Evolutionary conservation across 1,284 basidiomycete species (phyloP).

Genomic region (Pseudozyma pruni): DNA sequence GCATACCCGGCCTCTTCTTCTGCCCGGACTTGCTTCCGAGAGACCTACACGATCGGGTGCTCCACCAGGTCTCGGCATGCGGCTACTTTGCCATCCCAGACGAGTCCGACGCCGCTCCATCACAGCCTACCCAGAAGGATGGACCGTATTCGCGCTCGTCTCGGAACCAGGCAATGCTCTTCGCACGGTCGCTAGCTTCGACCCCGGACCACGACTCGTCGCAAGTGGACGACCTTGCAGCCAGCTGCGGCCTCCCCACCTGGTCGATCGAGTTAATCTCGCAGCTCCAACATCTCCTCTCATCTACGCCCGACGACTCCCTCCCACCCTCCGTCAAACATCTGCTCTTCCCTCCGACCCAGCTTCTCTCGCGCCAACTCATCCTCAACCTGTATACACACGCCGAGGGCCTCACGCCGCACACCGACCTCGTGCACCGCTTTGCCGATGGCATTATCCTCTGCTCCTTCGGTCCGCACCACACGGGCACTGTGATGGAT

Average conservation of each 20-base stretch:
- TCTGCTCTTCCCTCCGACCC: slow-evolving; percentile 18
- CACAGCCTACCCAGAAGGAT: not conserved
- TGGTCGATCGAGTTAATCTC: slow-evolving; percentile 35
- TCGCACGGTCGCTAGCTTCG: slow-evolving; percentile 22
- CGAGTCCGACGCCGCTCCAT: not conserved
- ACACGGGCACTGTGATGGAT: slow-evolving; percentile 52
- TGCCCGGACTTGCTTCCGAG: slow-evolving; percentile 27
- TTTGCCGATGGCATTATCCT: slow-evolving; percentile 67
- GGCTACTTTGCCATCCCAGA: slow-evolving; percentile 30
- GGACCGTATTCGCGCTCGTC: slow-evolving; percentile 5
- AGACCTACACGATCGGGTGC: slow-evolving; percentile 21
- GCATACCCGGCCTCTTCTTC: slow-evolving; percentile 38
- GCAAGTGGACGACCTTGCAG: not conserved
- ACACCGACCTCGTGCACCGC: slow-evolving; percentile 70
- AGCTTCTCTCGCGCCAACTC: slow-evolving; percentile 61
- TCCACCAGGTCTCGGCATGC: slow-evolving; percentile 28
- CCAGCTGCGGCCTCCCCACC: slow-evolving; percentile 26
- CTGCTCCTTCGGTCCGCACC: slow-evolving; percentile 45
- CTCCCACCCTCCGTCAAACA: slow-evolving; percentile 6
- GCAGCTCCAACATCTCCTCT: slow-evolving; percentile 10
- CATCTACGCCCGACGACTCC: not conserved
- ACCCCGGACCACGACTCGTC: not conserved
- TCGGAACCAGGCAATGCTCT: slow-evolving; percentile 49
- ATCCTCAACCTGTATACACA: slow-evolving; percentile 71
- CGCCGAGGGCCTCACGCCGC: slow-evolving; percentile 69